Percentiles rank a stretch among this genome's conserved stretches.
These are phyloP conservation scores for Trichoderma reesei DNA, from an alignment of 495 filamentous ascomycete species.

Conservation along the genomic window DNA sequence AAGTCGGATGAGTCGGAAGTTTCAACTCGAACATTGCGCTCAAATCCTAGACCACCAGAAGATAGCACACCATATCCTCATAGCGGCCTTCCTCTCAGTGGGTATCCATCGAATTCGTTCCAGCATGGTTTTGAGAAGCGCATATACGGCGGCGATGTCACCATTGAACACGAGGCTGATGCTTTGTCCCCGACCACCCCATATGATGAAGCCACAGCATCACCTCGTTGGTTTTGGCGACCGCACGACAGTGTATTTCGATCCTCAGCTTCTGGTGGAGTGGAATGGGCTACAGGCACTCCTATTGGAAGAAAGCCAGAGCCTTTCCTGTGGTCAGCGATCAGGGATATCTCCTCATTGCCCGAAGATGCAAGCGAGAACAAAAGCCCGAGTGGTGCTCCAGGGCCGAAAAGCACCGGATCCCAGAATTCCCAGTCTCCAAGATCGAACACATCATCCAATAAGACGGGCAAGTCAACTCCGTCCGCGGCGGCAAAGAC, in stretches of 20 bases:
- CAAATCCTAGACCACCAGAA: neutral
- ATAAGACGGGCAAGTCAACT: conserved; percentile 1
- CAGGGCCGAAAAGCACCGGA: neutral
- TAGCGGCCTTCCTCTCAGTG: neutral
- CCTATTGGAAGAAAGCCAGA: neutral
- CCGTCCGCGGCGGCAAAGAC: neutral
- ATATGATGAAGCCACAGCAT: conserved; percentile 12
- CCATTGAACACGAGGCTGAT: conserved; percentile 3
- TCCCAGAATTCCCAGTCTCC: conserved; percentile 7
- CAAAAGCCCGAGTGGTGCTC: neutral
- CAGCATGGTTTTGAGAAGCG: neutral
- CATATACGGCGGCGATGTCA: conserved; percentile 19
- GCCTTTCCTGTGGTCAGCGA: neutral
- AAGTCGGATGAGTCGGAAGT: neutral
- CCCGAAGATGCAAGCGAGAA: neutral
- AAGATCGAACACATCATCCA: neutral
- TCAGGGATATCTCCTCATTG: neutral
- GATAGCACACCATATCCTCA: conserved; percentile 4
- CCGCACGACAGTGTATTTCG: neutral
- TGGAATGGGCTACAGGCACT: neutral
- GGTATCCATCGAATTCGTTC: neutral
- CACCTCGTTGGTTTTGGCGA: neutral
- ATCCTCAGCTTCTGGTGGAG: neutral
- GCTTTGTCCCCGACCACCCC: conserved; percentile 24
- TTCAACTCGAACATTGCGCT: neutral